Percentiles rank a stretch among this genome's conserved stretches.
Evolutionary conservation across 768 basidiomycete genomes (phyloP).

Genomic region (Lentinula lateritia): DNA sequence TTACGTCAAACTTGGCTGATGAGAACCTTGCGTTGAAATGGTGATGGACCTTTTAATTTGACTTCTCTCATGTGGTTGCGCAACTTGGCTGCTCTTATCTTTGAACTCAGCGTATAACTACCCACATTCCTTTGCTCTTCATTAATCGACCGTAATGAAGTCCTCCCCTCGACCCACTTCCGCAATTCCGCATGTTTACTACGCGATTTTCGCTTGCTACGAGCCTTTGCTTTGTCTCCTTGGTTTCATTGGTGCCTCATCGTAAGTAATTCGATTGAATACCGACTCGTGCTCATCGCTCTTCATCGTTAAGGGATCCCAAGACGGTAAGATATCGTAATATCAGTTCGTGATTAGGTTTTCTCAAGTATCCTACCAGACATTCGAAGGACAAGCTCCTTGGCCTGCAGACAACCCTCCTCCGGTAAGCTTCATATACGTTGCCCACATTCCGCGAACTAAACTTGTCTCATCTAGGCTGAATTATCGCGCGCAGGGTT

Average conservation of each 20-base stretch:
- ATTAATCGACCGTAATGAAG: conserved; percentile 1
- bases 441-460: neutral
- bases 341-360: neutral
- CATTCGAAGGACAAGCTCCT: conserved; percentile 71
- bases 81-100: conserved; percentile 2
- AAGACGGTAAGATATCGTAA: conserved; percentile 40
- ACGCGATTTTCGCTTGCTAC: conserved; percentile 66
- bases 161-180: conserved; percentile 41
- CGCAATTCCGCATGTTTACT: conserved; percentile 70
- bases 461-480: neutral
- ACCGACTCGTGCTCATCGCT: conserved; percentile 8
- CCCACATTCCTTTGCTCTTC: conserved; percentile 13
- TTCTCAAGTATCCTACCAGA: conserved; percentile 28
- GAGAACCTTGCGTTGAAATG: neutral
- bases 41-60: neutral
- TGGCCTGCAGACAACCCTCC: conserved; percentile 51
- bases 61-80: conserved; percentile 4
- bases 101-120: neutral
- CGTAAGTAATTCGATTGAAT: conserved; percentile 23
- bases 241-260: conserved; percentile 62
- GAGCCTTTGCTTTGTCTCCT: conserved; percentile 63
- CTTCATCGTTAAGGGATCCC: conserved; percentile 42
- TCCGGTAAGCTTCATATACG: conserved; percentile 20
- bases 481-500: conserved; percentile 55
- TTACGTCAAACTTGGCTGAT: neutral